phyloP scores from a whole-genome alignment of 2,329 filamentous ascomycete genomes.

The Cercospora janseana region DNA sequence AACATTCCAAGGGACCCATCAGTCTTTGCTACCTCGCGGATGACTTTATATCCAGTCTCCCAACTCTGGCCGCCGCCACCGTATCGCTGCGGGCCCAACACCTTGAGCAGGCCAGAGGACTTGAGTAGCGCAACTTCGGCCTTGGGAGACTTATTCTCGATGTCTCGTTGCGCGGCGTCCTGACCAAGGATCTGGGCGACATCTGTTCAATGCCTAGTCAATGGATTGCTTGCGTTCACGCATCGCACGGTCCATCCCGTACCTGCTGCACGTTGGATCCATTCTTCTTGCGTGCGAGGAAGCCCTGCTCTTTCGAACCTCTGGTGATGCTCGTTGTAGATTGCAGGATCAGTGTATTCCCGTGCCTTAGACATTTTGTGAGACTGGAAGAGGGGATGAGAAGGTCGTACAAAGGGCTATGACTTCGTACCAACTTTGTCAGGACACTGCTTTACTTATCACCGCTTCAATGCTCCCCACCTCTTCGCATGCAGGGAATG shows the following conservation, averaged over 20 bases:
- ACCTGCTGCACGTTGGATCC: slow-evolving; percentile 47
- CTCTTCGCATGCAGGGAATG: not conserved
- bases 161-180: slow-evolving; percentile 51
- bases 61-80: slow-evolving; percentile 51
- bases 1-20: slow-evolving; percentile 67
- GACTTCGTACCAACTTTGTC: not conserved
- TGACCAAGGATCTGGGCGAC: slow-evolving; percentile 51
- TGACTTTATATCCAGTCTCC: slow-evolving; percentile 57
- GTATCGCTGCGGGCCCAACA: slow-evolving; percentile 51
- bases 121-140: slow-evolving; percentile 55
- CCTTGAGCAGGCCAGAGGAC: slow-evolving; percentile 50
- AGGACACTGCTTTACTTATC: not conserved
- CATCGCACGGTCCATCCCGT: not conserved
- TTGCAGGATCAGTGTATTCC: slow-evolving; percentile 29
- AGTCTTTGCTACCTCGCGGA: slow-evolving; percentile 62
- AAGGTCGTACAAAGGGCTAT: not conserved
- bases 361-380: slow-evolving; percentile 17
- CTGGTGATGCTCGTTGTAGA: slow-evolving; percentile 30
- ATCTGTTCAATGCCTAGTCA: slow-evolving; percentile 30
- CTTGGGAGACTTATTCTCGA: slow-evolving; percentile 53
- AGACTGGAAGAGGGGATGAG: not conserved
- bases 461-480: not conserved
- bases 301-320: slow-evolving; percentile 31
- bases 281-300: slow-evolving; percentile 45
- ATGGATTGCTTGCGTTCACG: not conserved